These are phyloP conservation scores for Diaporthe citri DNA, from an alignment of 2,329 filamentous ascomycete genomes.

Conservation along the genomic window DNA sequence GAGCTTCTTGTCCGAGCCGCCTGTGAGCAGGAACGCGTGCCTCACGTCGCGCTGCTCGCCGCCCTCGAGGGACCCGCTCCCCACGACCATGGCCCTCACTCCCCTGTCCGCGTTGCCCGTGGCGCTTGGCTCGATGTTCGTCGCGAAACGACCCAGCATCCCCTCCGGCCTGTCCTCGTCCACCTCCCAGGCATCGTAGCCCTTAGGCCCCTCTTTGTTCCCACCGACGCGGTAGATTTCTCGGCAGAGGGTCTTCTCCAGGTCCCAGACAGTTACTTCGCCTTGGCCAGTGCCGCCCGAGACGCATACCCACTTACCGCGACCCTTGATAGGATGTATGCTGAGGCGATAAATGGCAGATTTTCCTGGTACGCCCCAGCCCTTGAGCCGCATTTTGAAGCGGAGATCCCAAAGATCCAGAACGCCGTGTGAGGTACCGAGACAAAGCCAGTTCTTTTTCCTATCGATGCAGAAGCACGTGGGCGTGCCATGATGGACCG, in stretches of 20 bases:
- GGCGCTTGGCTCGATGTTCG: constrained; percentile 73
- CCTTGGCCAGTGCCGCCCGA: constrained; percentile 88
- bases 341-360: constrained; percentile 83
- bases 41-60: constrained; percentile 76
- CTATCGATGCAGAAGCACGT: constrained; percentile 92
- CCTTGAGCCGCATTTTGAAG: constrained; percentile 89
- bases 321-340: constrained; percentile 82
- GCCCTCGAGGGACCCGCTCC: constrained; percentile 74
- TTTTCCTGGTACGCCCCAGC: constrained; percentile 88
- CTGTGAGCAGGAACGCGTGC: constrained; percentile 87
- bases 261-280: constrained; percentile 95
- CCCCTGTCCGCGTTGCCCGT: constrained; percentile 71
- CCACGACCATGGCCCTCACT: constrained; percentile 81
- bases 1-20: constrained; percentile 89
- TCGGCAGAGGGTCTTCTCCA: constrained; percentile 89
- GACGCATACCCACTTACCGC: constrained; percentile 88
- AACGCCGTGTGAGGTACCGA: constrained; percentile 93
- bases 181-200: constrained; percentile 87
- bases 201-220: constrained; percentile 70
- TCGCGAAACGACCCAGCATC: constrained; percentile 88
- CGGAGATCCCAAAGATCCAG: constrained; percentile 95
- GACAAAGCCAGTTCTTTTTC: constrained; percentile 88
- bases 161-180: constrained; percentile 90
- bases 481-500: constrained; percentile 89
- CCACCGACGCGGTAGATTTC: constrained; percentile 85